Evolutionary conservation across 192 early-diverging fungal species (phyloP).

Genomic region (Umbelopsis vinacea): DNA sequence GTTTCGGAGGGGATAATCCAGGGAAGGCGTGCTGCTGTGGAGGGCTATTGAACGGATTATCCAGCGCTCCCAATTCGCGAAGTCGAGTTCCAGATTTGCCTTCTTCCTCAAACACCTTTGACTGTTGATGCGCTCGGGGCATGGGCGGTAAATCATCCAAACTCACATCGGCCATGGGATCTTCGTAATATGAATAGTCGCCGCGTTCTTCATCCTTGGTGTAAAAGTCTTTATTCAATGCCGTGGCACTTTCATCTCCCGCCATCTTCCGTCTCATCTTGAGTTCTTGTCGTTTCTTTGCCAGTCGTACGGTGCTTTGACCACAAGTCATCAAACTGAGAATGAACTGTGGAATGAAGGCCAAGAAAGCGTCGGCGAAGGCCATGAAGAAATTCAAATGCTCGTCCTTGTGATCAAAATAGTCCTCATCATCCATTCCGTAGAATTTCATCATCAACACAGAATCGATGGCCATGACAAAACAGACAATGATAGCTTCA

Average conservation of each 20-base stretch:
- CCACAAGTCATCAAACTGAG: constrained; percentile 29
- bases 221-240: neutral
- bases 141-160: neutral
- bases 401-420: constrained; percentile 19
- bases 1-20: too few relatives aligned
- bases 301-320: constrained; percentile 28
- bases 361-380: constrained; percentile 15
- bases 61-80: neutral
- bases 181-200: neutral
- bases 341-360: constrained; percentile 40
- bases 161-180: constrained; percentile 13
- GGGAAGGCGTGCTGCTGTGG: neutral
- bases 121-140: neutral
- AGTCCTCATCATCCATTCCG: constrained; percentile 28
- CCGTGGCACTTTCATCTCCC: constrained; percentile 26
- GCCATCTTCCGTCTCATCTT: constrained; percentile 24
- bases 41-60: neutral
- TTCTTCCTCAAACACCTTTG: constrained; percentile 18
- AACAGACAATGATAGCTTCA: constrained; percentile 33
- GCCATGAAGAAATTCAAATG: neutral
- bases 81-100: neutral
- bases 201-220: neutral
- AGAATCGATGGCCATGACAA: constrained; percentile 31
- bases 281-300: constrained; percentile 32
- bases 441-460: constrained; percentile 37